Evolutionary conservation across 805 yeast genomes (phyloP).

Genomic region (Lipomyces chichibuensis): DNA sequence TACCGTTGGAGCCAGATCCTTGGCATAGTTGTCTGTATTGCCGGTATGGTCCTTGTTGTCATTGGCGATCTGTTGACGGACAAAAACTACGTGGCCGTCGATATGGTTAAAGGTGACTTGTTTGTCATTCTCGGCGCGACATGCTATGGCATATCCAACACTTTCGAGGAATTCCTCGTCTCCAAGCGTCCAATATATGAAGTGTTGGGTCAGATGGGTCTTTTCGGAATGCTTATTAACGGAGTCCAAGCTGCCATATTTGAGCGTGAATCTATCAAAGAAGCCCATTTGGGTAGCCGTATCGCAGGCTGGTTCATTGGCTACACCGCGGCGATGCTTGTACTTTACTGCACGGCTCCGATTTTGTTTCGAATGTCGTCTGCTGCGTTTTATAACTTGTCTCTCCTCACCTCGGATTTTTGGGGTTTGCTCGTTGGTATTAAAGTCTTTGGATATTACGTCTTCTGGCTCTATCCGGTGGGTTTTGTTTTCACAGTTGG

Average conservation of each 20-base stretch:
- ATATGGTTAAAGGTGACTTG: constrained; percentile 51
- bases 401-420: constrained; percentile 51
- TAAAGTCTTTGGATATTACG: constrained; percentile 50
- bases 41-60: constrained; percentile 50
- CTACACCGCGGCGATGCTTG: constrained; percentile 47
- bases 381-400: constrained; percentile 52
- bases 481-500: constrained; percentile 51
- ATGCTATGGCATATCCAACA: constrained; percentile 52
- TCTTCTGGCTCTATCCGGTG: constrained; percentile 53
- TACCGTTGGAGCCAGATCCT: constrained; percentile 52
- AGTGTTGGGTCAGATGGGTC: constrained; percentile 50
- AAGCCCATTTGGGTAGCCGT: constrained; percentile 47
- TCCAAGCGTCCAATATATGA: constrained; percentile 52
- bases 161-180: constrained; percentile 50
- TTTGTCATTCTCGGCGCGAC: constrained; percentile 52
- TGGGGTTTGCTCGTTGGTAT: constrained; percentile 53
- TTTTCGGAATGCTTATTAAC: constrained; percentile 49
- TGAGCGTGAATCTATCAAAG: constrained; percentile 45
- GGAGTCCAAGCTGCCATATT: constrained; percentile 52
- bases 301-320: constrained; percentile 53
- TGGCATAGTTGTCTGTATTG: constrained; percentile 49
- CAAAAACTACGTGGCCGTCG: constrained; percentile 47
- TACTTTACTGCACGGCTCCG: constrained; percentile 50
- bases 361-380: constrained; percentile 51
- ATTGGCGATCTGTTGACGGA: constrained; percentile 49